Conservation (phyloP, 2,329 filamentous ascomycete species). For the Penicillium brasilianum region DNA sequence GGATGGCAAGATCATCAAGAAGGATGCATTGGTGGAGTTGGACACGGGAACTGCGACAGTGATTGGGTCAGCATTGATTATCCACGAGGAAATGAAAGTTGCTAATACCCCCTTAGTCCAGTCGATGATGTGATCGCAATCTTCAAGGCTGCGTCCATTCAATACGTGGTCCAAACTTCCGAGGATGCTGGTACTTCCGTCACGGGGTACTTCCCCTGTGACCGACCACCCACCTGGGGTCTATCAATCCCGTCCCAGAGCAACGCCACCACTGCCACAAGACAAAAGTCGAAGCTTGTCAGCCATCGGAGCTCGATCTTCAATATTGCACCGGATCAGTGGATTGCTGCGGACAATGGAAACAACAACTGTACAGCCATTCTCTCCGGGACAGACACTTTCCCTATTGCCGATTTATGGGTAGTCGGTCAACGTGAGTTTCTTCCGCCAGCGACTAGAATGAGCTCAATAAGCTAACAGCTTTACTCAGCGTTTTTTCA, state of each 20-base stretch:
- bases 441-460: background rate
- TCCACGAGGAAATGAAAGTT: constrained; percentile 31
- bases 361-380: background rate
- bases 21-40: constrained; percentile 5
- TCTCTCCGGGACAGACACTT: background rate
- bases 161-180: background rate
- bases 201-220: background rate
- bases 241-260: background rate
- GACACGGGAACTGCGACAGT: constrained; percentile 4
- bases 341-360: background rate
- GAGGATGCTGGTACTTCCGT: background rate
- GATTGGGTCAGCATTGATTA: constrained; percentile 6
- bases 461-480: background rate
- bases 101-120: background rate
- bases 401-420: background rate
- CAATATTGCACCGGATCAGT: background rate
- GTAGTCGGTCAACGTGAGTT: background rate
- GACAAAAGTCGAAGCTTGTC: background rate
- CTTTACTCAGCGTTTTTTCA: background rate
- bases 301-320: background rate
- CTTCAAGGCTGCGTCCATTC: background rate
- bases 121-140: background rate
- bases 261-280: background rate
- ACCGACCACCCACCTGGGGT: background rate
- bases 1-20: constrained; percentile 5